Evolutionary conservation across 148 eudicot species (phyloP).

Genomic region (Rhododendron mucronatum): DNA sequence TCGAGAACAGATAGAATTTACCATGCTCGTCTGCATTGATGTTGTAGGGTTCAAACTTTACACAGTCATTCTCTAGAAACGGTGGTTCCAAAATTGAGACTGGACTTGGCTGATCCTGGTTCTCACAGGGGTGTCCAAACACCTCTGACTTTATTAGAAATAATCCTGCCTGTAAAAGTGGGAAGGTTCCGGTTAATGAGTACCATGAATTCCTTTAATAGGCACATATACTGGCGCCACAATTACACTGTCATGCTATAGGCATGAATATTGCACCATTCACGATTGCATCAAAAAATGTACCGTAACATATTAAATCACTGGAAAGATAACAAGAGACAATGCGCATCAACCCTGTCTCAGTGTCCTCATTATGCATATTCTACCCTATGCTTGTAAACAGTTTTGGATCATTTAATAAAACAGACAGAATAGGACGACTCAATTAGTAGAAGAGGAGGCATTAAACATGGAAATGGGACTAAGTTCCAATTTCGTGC

Average conservation of each 20-base stretch:
- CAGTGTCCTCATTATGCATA: not conserved
- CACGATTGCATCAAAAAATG: not conserved
- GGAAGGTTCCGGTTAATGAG: not conserved
- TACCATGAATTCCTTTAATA: not conserved
- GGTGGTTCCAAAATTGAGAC: constrained; percentile 71
- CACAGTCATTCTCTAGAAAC: constrained; percentile 58
- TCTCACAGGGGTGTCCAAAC: constrained; percentile 39
- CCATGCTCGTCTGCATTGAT: constrained; percentile 44
- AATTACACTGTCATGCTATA: not conserved
- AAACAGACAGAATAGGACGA: not conserved
- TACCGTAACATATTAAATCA: not conserved
- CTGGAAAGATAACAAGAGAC: not conserved
- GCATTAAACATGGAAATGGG: not conserved
- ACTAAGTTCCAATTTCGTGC: not conserved
- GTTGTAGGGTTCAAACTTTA: constrained; percentile 25
- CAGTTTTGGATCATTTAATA: not conserved
- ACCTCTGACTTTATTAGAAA: constrained; percentile 26
- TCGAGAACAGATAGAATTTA: constrained; percentile 19
- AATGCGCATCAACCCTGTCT: not conserved
- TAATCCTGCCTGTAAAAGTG: constrained; percentile 41
- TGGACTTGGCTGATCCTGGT: constrained; percentile 93
- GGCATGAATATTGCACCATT: not conserved
- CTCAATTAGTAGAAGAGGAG: not conserved
- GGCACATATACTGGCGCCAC: not conserved
- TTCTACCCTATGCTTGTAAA: not conserved